Evolutionary conservation across 139 green algal genomes (phyloP), one percentile per base, ranked within the genome.

Genomic region (Eudorina sp.): DNA sequence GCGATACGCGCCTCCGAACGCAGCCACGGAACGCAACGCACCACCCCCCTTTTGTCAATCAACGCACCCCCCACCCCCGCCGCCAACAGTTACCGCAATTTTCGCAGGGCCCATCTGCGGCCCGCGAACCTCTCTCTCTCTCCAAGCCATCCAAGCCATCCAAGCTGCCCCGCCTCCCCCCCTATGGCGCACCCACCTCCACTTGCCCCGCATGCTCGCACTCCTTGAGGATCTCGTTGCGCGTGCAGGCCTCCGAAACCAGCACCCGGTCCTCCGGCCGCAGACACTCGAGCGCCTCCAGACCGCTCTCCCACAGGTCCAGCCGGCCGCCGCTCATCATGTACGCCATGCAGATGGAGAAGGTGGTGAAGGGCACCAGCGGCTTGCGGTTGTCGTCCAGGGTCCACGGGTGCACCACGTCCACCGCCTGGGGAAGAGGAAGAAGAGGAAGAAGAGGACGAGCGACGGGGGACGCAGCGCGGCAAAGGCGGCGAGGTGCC

Each of bases 171-270:
- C n/a, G 5, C 29, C 31, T 46, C 48, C 27, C 45, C 34, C 43
- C 27, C 36, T n/a, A 9, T 0, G 19, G 18, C 53, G 27, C 79
- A n/a, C 43, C 36, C 19, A 91, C 77, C 89, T 92, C 90, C 73
- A 95, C 94, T 92, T 94, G 93, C 55, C 94, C 92, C 27, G 95
- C 95, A 90, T 96, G 92, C 74, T 94, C 93, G 92, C 94, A 96
- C 31, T 84, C 62, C 46, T 92, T 90, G n/a, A 92, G 95, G 90
- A 96, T 96, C 81, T 93, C 87, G 91, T 94, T 96, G 90, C 95
- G 94, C 92, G 95, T 96, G 92, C 94, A 96, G 0, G 94, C 94
- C 89, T 96, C 94, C 0, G 93, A 90, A 29, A 96, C 85, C 53
- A 96, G 86, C 60, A 96, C 88, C 0, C 75, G 53, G 89, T 94